These are phyloP conservation scores for Solanum lycopersicoides DNA, from an alignment of 257 asterid genomes.

Conservation along the genomic window DNA sequence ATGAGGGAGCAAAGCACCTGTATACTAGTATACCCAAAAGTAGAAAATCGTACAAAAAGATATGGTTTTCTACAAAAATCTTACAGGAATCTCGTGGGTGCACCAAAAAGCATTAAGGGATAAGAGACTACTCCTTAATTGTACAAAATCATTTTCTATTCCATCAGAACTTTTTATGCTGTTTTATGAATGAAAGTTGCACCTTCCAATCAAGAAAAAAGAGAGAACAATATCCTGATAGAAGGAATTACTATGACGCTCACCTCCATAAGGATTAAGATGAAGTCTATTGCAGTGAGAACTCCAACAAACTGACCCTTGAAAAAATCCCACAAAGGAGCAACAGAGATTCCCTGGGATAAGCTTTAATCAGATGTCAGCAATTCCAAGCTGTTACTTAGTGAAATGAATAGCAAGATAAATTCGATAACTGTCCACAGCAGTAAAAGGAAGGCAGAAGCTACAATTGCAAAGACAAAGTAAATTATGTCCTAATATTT, in stretches of 20 bases:
- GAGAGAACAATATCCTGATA: background rate
- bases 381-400: constrained; percentile 4
- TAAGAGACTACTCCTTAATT: background rate
- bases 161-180: background rate
- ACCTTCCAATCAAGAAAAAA: background rate
- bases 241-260: background rate
- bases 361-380: constrained; percentile 13
- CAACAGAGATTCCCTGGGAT: constrained; percentile 57
- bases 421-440: background rate
- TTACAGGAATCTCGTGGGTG: background rate
- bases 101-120: background rate
- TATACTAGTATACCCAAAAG: background rate
- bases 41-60: background rate
- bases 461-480: background rate
- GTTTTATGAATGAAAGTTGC: background rate
- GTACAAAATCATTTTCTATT: background rate
- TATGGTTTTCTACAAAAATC: background rate
- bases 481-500: background rate
- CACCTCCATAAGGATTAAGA: constrained; percentile 71
- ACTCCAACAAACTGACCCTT: constrained; percentile 63
- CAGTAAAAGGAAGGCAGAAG: background rate
- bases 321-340: constrained; percentile 64
- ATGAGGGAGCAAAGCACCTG: background rate
- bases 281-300: constrained; percentile 67
- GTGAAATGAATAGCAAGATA: background rate